Evolutionary conservation across 306 rosid genomes (phyloP), one percentile per base, ranked within the genome.

Genomic region (Castanea mollissima): DNA sequence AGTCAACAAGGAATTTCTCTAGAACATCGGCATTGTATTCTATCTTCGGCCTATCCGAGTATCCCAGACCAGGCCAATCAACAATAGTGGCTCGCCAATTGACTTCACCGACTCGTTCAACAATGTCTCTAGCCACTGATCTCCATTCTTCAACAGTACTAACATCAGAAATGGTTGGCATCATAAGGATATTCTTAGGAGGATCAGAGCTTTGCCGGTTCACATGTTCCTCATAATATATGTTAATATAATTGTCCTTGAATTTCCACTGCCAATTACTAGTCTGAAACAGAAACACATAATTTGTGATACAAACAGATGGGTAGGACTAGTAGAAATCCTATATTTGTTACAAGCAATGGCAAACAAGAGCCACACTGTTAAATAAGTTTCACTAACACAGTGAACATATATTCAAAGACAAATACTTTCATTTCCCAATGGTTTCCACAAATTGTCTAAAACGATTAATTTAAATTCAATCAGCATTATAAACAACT

Each of bases 131-230:
- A 14, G 97, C 99, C 52, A 91, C 99, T 21, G 80, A 69, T 80
- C 98, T 91, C 98, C 98, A 94, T 80, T 94, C 98, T 88, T 94
- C 97, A 69, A 94, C 98, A 3, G 97, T 94, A 73, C 98, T 94
- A 31, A 94, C 98, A 82, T 94, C 98, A 74, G 97, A 94, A 85
- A 94, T 91, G 49, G 97, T 94, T 19, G 99, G 97, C 88, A 94
- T 82, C 92, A 94, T 69, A 80, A 92, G 89, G 76, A 94, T 90
- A 80, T 91, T 88, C 55, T 92, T 91, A 18, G 89, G 79, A 81
- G 95, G 82, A 74, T 81, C 91, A 5, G 77, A n/a, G 54, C 56
- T 82, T 81, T 87, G 92, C 79, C 84, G 46, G 12, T 41, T 90
- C 74, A 72, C 90, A 81, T 92, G 91, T 67, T 92, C 95, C 86